Base-by-base conservation (phyloP, 768 basidiomycete species). In the Boletus barrowsii region DNA sequence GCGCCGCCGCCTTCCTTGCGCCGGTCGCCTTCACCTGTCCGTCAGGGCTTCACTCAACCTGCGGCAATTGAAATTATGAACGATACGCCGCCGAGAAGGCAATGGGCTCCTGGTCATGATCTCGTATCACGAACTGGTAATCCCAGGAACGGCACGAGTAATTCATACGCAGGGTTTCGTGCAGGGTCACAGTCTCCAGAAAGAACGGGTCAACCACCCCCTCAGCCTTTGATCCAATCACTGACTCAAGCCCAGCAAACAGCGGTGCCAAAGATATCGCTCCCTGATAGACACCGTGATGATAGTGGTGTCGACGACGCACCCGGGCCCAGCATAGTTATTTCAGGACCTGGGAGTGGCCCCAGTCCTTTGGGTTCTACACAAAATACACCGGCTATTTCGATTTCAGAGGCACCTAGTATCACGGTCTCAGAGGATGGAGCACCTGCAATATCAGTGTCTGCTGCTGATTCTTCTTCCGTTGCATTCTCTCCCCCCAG, bases 261-360 rank as follows among this genome's bases (percentile, higher is more conserved):
- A 5, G 72, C 77, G 61, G 75, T 83, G 35, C 75, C 77, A n/a
- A 77, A 66, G 57, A 76, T 76, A 49, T 66, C 72, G 17, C 66
- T 74, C 57, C 67, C 76, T 5, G 51, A 54, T 49, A 50, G 39
- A 39, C 55, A 42, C 13, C 53, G 40, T 14, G 22, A 55, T 24
- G 55, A 55, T 32, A 36, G 8, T 18, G 39, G 24, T 32, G 42
- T 30, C 24, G 50, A 44, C 32, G 51, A 50, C 5, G 36, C 26
- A 33, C 18, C 49, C 46, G 60, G 63, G 15, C 65, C 68, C 14
- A 59, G 56, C 30, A 72, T 76, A 46, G 71, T 64, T 44, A 62
- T 76, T 30, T 74, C 62, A 17, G 55, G 51, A 3, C 56, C 56
- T 5, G 41, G 32, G 35, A 36, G 13, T 53, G 44, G 53, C 40